Evolutionary conservation across 345 rosid species (phyloP).

Genomic region (Syzygium grande): DNA sequence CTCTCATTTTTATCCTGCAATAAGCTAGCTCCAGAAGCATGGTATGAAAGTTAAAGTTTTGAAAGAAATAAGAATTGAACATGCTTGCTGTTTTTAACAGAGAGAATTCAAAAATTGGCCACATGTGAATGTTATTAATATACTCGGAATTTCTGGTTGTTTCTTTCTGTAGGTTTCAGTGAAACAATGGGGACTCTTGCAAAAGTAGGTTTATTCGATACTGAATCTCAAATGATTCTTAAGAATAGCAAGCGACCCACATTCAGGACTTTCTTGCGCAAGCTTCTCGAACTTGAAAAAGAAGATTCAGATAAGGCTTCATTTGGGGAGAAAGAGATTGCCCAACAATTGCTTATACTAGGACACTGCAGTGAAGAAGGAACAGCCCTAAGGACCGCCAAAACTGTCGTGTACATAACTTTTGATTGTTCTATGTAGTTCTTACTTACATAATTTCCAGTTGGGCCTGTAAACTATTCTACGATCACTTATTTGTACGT

Average conservation of each 20-base stretch:
- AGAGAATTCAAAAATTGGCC: not conserved
- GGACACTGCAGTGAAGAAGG: conserved; percentile 54
- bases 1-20: not conserved
- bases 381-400: conserved; percentile 54
- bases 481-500: no score
- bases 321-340: conserved; percentile 47
- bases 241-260: conserved; percentile 25
- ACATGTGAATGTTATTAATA: not conserved
- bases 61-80: not conserved
- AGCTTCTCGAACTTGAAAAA: conserved; percentile 27
- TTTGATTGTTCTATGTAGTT: not conserved
- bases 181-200: conserved; percentile 65
- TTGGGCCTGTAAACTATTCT: not conserved
- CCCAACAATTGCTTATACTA: conserved; percentile 42
- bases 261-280: conserved; percentile 44
- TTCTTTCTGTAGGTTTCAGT: conserved; percentile 51
- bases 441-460: not conserved
- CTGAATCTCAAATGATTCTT: conserved; percentile 43
- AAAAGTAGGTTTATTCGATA: conserved; percentile 58
- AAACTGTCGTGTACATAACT: conserved; percentile 54
- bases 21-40: not conserved
- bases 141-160: not conserved
- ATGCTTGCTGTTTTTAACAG: not conserved
- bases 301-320: conserved; percentile 13
- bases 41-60: not conserved